Evolutionary conservation across 805 yeast species (phyloP), one percentile per base, ranked within the genome.

Genomic region (Vanderwaltozyma polyspora): DNA sequence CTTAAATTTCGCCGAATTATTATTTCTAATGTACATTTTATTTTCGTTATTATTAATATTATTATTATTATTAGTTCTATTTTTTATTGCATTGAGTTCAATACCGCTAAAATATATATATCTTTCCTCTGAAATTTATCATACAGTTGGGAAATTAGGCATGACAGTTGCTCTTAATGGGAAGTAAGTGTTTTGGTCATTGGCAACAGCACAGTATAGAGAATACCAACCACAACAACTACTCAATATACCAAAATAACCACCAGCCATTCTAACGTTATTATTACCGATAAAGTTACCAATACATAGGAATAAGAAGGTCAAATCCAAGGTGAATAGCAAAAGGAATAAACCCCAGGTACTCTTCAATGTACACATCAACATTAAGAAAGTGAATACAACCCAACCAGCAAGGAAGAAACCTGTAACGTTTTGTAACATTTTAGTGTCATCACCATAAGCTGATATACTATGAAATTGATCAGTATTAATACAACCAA

Each of bases 371-470:
- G 82, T 71, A 44, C 72, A 69, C 39, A 73, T 46, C 48, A 72
- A 54, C 55, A 76, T 64, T 57, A 76, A 57, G 43, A 72, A 73
- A 11, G 81, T 67, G 61, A 76, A 76, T 10, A 78, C 69, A 5
- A 71, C 64, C 82, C 82, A 76, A 7, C 79, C 81, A 2, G 74
- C 51, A 19, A 75, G 49, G 52, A 63, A 75, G 44, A 76, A 70
- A 2, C 81, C 84, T 19, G 70, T 44, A 1, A 74, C 78, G 42
- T 74, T 70, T 28, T 52, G 52, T 16, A 66, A 52, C 46, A 69
- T 74, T 13, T 56, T 50, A 6, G 63, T 57, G 37, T 66, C 66
- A 5, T 59, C 66, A 24, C 59, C 59, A 42, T 76, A 72, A 5
- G 70, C 70, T 2, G 69, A 59, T 2, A 55, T 58, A 19, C 74